Evolutionary conservation across 2,329 filamentous ascomycete genomes (phyloP).

Genomic region (Fusarium chlamydosporum): DNA sequence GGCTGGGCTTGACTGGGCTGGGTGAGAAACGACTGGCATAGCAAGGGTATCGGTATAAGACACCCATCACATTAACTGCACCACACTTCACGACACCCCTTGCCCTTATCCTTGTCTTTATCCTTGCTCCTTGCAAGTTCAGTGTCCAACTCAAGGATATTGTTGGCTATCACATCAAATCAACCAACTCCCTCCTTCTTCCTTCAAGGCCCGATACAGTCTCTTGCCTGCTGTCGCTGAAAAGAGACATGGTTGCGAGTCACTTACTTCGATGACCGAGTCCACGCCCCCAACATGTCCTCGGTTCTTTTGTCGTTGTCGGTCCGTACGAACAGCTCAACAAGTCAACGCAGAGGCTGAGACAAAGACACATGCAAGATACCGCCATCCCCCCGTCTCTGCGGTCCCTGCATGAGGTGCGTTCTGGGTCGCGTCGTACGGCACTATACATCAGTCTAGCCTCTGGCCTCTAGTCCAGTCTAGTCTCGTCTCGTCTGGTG

Average conservation of each 20-base stretch:
- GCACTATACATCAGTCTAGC: not conserved
- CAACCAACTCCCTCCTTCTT: not conserved
- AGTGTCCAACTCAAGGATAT: not conserved
- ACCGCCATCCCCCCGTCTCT: not conserved
- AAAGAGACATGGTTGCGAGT: conserved; percentile 32
- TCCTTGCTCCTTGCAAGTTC: not conserved
- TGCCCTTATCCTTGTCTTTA: not conserved
- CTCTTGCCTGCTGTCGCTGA: conserved; percentile 6
- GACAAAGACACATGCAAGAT: not conserved
- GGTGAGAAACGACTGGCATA: not conserved
- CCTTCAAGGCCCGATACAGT: conserved; percentile 5
- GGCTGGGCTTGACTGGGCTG: not conserved
- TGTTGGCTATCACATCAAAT: not conserved
- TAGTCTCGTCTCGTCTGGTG: not conserved
- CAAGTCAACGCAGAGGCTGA: not conserved
- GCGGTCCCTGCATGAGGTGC: conserved; percentile 14
- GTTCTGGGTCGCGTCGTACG: not conserved
- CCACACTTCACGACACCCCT: not conserved
- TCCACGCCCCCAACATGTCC: conserved; percentile 1
- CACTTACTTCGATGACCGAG: not conserved
- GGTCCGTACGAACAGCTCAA: not conserved
- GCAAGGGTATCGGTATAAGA: conserved; percentile 6
- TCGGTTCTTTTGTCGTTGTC: not conserved
- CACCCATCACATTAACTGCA: conserved; percentile 1
- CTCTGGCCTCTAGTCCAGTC: no score